Evolutionary conservation across 208 protist genomes (phyloP), one percentile per base, ranked within the genome.

Genomic region (Wallacemonas sp.): DNA sequence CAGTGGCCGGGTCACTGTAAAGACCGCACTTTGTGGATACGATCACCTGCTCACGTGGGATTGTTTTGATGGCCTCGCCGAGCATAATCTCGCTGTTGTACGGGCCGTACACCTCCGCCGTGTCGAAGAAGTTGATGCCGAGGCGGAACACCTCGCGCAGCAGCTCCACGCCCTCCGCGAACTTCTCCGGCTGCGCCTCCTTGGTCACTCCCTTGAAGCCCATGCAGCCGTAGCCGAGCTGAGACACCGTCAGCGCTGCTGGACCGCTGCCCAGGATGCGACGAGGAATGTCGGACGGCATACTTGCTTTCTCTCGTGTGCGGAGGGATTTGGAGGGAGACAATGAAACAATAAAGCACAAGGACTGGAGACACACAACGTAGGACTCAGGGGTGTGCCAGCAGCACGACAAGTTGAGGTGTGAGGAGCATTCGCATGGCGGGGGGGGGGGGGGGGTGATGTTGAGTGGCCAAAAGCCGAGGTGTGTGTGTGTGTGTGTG

Each of bases 91-190:
- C 73, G 39, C 68, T 79, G 38, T 59, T 62, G 66, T 72, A 51
- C 36, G 75, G 75, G 1, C 75, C 75, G 47, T 80, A 80, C n/a
- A 55, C 26, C 47, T 74, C 44, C 0, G 75, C 75, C 14, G 75
- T 80, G 49, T 80, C 75, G 51, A 80, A 80, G 61, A 80, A 80
- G 56, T 65, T 80, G 33, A 75, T 42, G 34, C 75, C 75, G 11
- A 56, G 49, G 1, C 34, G 21, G 39, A 72, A 73, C 4, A 70
- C 75, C 42, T 71, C 68, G 17, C 54, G 69, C 49, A 80, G 74
- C 1, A 77, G 41, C 27, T 0, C 53, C 24, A 80, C 70, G 36
- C 45, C 66, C 22, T 66, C 46, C 3, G 60, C 56, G 47, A 58
- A 58, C 12, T 63, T 45, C 11, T 58, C 31, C 8, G 65, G 66